A percentile compares a stretch with the other conserved stretches of the same genome.
These are phyloP conservation scores for Pseudogymnoascus sp. DNA, from an alignment of 2,329 filamentous ascomycete genomes.

Conservation along the genomic window DNA sequence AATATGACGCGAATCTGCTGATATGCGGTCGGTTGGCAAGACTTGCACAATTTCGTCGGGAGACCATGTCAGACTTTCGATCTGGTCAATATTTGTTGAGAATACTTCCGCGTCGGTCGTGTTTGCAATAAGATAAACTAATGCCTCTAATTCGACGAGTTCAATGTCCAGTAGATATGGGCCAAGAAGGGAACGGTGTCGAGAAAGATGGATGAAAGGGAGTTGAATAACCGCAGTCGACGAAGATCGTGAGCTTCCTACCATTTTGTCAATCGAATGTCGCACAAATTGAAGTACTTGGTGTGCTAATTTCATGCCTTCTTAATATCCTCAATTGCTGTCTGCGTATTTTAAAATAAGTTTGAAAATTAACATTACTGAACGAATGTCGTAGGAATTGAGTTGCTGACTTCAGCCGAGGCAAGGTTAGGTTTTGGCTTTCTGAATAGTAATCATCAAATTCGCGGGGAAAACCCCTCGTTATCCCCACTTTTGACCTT, in stretches of 20 bases:
- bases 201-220: not conserved
- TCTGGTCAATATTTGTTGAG: no score
- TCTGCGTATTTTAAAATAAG: not conserved
- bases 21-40: no score
- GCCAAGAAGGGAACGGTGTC: no score
- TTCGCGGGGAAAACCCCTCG: not conserved
- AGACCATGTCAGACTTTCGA: no score
- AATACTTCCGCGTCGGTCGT: no score
- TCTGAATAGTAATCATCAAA: not conserved
- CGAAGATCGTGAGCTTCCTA: conserved; percentile 12
- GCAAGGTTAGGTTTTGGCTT: not conserved
- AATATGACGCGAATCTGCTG: no score
- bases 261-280: not conserved
- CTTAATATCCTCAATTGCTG: not conserved
- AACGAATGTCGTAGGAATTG: not conserved
- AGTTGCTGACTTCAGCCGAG: not conserved
- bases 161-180: no score
- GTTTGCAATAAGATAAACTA: no score
- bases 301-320: not conserved
- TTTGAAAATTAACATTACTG: not conserved
- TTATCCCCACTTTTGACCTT: not conserved
- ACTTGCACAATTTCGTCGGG: no score
- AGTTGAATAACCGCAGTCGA: conserved; percentile 14
- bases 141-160: no score
- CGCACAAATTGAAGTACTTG: not conserved